Evolutionary conservation across 192 early-diverging fungal genomes (phyloP), one percentile per base, ranked within the genome.

Genomic region (Funneliformis mosseae): DNA sequence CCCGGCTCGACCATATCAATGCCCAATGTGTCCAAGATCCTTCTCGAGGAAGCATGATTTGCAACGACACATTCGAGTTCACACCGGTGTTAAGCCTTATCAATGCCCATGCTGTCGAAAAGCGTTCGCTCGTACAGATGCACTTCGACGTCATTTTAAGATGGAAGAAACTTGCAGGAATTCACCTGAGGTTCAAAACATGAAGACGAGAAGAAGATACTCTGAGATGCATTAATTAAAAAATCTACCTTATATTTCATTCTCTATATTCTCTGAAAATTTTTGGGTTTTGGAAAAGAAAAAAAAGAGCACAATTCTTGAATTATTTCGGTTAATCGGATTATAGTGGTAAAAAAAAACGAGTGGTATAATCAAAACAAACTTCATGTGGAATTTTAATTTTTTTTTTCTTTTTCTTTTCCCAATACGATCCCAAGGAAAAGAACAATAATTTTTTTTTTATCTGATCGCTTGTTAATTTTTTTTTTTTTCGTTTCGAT

Each of bases 31-130:
- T 81, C 61, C 87, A 1, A 68, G 89, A 23, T 89, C 92, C 7
- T 96, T 95, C 84, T 87, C 91, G 9, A 89, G 94, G 11, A 93
- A 93, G 78, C 94, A 95, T 80, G 94, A 95, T 88, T 84, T 93
- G 38, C 89, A 93, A 73, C 84, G 94, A 25, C 94, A 95, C 69
- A 88, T 87, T 42, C 85, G 91, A 45, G 87, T 91, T 14, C 91
- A 92, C 64, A 90, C 91, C 0, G 91, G 91, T 0, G 89, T 84
- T 12, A 92, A 91, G 55, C 92, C 95, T 0, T 94, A 93, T 86
- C 82, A 83, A 8, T 96, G 95, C 81, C 78, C 85, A 25, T 84
- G 83, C 25, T 96, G 95, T 83, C 77, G 87, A 50, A 87, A 90
- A 45, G 88, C 89, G 4, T 96, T 95, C 89, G 89, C 91, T 6